Base-by-base conservation (phyloP, 1,284 basidiomycete genomes). In the Moesziomyces antarcticus region DNA sequence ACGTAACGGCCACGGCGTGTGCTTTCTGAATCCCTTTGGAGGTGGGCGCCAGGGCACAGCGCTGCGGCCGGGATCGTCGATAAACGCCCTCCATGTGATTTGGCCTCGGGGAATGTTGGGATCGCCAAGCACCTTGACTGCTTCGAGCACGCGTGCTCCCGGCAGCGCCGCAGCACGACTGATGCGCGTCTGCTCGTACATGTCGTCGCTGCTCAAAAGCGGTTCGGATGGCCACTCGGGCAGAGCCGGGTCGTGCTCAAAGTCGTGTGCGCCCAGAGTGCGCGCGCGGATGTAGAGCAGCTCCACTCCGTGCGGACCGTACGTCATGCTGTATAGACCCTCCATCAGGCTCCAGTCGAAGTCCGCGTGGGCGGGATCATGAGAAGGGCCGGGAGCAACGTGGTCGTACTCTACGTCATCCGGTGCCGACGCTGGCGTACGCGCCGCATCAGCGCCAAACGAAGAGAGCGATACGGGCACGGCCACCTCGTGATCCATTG, bases 241-340 rank as follows among this genome's bases (percentile, higher is more conserved):
- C 1, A 58, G 42, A 11, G 56, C 53, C 9, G 66, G 58, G 30
- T 72, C 59, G 7, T 59, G 56, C 50, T 60, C 70, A 52, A 79
- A 79, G 42, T 79, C 77, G 46, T 61, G 58, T 21, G 55, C 62
- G 20, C 75, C 75, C 20, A 79, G 59, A 27, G 67, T 41, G 27
- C 77, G 57, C 8, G 72, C 70, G 7, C 73, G 72, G 13, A 77
- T 54, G 62, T 79, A 78, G 44, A 79, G 53, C 16, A 77, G 41
- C 56, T 79, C 77, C 40, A 72, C 56, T 6, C 77, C 77, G 24
- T 76, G 75, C 3, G 77, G 77, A 7, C 77, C 77, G 54, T 78
- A 79, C 14, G 68, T 69, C 69, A 75, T 75, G 41, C 60, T 67
- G 50, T 75, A 79, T 27, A 79, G 51, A 3, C 77, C 77, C 25